These are phyloP conservation scores for Coriaria nepalensis DNA, from an alignment of 306 rosid species.

Conservation along the genomic window DNA sequence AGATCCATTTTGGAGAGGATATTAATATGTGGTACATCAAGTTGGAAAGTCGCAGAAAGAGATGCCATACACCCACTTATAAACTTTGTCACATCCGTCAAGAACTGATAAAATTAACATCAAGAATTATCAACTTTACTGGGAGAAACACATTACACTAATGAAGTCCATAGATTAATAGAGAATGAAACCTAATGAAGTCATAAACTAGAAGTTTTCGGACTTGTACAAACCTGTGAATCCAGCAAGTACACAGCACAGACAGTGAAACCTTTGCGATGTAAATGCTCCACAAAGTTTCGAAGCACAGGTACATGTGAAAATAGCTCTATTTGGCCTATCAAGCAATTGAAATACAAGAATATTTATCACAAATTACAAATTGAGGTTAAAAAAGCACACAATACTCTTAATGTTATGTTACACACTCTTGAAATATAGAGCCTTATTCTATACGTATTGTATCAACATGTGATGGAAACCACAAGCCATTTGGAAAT, in stretches of 20 bases:
- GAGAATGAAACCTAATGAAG: not conserved
- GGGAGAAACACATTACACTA: not conserved
- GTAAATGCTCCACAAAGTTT: constrained; percentile 84
- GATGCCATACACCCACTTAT: constrained; percentile 89
- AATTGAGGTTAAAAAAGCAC: not conserved
- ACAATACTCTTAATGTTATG: too few relatives aligned
- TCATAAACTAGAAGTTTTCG: not conserved
- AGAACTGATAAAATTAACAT: constrained; percentile 34
- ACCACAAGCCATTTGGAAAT: too few relatives aligned
- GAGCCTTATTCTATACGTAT: too few relatives aligned
- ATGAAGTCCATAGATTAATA: too few relatives aligned
- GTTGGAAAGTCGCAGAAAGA: constrained; percentile 82
- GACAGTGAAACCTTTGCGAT: constrained; percentile 55
- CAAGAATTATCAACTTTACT: constrained; percentile 5
- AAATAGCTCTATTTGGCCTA: constrained; percentile 91
- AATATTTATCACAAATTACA: not conserved
- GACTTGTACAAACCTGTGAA: constrained; percentile 58
- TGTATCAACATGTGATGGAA: too few relatives aligned
- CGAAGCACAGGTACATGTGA: constrained; percentile 75
- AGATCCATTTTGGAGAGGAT: constrained; percentile 96
- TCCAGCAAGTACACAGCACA: constrained; percentile 86
- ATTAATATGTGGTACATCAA: constrained; percentile 84
- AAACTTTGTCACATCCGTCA: constrained; percentile 86
- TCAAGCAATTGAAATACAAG: constrained; percentile 14
- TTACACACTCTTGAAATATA: too few relatives aligned